A percentile compares a stretch with the other conserved stretches of the same genome.
These are phyloP conservation scores for Tricholoma matsutake DNA, from an alignment of 768 basidiomycete genomes.

Conservation along the genomic window DNA sequence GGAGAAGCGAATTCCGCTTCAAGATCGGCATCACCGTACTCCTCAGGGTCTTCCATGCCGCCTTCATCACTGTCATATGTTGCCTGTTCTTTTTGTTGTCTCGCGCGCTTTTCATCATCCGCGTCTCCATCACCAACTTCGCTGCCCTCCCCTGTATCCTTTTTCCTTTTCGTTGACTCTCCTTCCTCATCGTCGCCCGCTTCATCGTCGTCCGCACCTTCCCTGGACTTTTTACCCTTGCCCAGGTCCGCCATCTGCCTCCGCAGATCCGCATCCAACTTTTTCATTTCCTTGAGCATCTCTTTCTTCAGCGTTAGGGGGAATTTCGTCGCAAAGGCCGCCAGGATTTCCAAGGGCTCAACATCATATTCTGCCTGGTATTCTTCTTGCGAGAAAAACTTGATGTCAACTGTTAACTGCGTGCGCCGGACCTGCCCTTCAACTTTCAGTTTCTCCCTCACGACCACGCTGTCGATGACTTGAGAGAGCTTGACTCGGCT, in stretches of 20 bases:
- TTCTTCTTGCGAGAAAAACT: constrained; percentile 84
- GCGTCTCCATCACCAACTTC: constrained; percentile 84
- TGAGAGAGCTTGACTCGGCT: constrained; percentile 86
- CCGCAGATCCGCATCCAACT: constrained; percentile 74
- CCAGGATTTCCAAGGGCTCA: constrained; percentile 65
- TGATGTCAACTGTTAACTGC: constrained; percentile 75
- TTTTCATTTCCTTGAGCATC: constrained; percentile 82
- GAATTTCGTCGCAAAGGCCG: constrained; percentile 70
- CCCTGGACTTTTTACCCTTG: constrained; percentile 59
- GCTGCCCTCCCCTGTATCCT: constrained; percentile 61
- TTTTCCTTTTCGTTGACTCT: constrained; percentile 29
- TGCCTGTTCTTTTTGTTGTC: constrained; percentile 69
- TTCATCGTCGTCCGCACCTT: constrained; percentile 47
- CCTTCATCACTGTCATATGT: constrained; percentile 77
- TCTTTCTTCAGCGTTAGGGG: constrained; percentile 81
- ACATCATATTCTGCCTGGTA: constrained; percentile 83
- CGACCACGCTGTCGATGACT: constrained; percentile 76
- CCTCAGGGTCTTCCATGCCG: constrained; percentile 46
- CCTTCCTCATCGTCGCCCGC: constrained; percentile 54
- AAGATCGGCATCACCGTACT: constrained; percentile 54
- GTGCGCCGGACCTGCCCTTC: constrained; percentile 70
- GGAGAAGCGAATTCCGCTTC: constrained; percentile 63
- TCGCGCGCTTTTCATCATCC: constrained; percentile 70
- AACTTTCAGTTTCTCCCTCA: constrained; percentile 72
- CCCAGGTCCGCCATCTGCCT: constrained; percentile 80